Percentiles rank a stretch among this genome's conserved stretches.
Evolutionary conservation across 169 alveolate species (phyloP).

Genomic region (Plasmodium inui): DNA sequence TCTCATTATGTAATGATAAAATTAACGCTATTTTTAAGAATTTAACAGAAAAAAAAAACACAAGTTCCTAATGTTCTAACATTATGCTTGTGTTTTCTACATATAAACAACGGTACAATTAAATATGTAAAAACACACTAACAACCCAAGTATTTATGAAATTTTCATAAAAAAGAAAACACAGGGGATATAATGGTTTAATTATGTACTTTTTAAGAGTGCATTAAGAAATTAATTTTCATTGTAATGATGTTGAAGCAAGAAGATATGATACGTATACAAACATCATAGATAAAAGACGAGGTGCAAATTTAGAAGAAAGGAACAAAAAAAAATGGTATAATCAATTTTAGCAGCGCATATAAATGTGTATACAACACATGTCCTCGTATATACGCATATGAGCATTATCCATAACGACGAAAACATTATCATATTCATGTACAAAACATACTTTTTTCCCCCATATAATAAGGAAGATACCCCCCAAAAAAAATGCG

Average conservation of each 20-base stretch:
- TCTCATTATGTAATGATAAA: not conserved
- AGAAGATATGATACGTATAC: not conserved
- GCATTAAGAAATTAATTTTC: not conserved
- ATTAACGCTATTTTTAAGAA: too few relatives aligned
- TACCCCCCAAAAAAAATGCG: not conserved
- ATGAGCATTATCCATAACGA: not conserved
- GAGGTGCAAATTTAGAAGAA: not conserved
- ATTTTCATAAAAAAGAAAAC: not conserved
- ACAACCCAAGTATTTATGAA: not conserved
- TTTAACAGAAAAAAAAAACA: not conserved
- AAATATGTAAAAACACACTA: not conserved
- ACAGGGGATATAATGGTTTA: not conserved
- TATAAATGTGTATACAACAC: not conserved
- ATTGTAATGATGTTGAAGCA: not conserved
- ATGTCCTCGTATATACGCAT: not conserved
- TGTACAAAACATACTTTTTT: too few relatives aligned
- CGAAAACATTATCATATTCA: too few relatives aligned
- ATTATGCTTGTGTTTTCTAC: not conserved
- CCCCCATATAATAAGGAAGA: not conserved
- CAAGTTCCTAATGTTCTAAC: not conserved
- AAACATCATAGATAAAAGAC: too few relatives aligned
- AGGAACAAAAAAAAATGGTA: not conserved
- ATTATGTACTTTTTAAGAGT: not conserved
- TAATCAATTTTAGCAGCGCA: not conserved
- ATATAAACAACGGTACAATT: not conserved